Conservation (phyloP, 305 asterid genomes). For the Fraxinus angustifolia region DNA sequence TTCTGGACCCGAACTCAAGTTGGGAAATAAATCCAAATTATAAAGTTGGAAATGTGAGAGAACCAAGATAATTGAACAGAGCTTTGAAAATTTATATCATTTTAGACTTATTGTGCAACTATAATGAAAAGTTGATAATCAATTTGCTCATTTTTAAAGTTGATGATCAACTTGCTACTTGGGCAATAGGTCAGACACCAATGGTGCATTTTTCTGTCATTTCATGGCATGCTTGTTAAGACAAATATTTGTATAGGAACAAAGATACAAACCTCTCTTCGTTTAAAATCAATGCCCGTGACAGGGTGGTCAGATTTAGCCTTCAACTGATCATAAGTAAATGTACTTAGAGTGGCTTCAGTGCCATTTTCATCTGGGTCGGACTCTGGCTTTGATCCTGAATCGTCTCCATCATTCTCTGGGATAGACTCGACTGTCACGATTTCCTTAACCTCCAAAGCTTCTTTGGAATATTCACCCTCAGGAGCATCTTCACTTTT, state of each 20-base stretch:
- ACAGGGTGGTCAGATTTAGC: slow-evolving; percentile 61
- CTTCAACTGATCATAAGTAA: slow-evolving; percentile 51
- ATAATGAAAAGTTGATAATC: neutral
- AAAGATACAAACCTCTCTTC: slow-evolving; percentile 55
- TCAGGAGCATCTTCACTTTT: slow-evolving; percentile 34
- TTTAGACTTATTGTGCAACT: neutral
- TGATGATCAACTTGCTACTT: neutral
- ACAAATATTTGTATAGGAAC: neutral
- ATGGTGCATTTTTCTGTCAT: neutral
- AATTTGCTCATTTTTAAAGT: neutral
- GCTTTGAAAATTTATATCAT: neutral
- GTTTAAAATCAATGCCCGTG: slow-evolving; percentile 50
- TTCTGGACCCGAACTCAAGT: neutral
- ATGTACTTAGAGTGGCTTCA: slow-evolving; percentile 31
- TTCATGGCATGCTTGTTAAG: neutral
- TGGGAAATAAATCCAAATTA: neutral
- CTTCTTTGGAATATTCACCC: slow-evolving; percentile 35
- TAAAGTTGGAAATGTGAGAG: neutral
- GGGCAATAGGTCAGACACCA: neutral
- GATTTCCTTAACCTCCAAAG: slow-evolving; percentile 34
- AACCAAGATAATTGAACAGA: neutral
- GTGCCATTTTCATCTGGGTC: slow-evolving; percentile 30
- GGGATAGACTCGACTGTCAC: slow-evolving; percentile 28
- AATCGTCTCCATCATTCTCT: slow-evolving; percentile 38
- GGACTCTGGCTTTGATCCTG: slow-evolving; percentile 29